phyloP scores from a whole-genome alignment of 305 asterid species.

The Withania somnifera region DNA sequence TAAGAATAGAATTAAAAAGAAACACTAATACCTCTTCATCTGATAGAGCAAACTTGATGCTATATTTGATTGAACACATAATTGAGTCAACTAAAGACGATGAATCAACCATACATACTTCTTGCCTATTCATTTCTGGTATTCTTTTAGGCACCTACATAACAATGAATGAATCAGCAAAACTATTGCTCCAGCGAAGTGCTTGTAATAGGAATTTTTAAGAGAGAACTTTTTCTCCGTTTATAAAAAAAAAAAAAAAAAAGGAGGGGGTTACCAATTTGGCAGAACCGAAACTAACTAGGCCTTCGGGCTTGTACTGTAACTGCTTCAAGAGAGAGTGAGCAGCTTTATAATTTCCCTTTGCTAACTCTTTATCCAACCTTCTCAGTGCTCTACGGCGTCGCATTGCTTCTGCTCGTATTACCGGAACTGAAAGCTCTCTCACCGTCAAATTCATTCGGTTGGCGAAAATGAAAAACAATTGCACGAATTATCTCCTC shows the following conservation, averaged over 20 bases:
- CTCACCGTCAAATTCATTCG: conserved; percentile 10
- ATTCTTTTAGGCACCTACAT: conserved; percentile 26
- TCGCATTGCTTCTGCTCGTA: conserved; percentile 13
- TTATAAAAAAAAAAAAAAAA: not conserved
- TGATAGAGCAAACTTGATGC: conserved; percentile 35
- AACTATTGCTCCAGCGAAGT: not conserved
- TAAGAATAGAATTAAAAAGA: not conserved
- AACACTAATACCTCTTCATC: conserved; percentile 28
- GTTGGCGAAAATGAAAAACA: not conserved
- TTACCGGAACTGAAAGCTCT: not conserved
- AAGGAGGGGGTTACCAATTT: conserved; percentile 34
- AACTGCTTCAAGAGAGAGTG: conserved; percentile 38
- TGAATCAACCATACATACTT: conserved; percentile 18
- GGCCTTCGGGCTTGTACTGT: conserved; percentile 40
- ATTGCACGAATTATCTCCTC: too few species aligned
- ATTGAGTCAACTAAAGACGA: conserved; percentile 35
- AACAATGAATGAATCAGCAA: not conserved
- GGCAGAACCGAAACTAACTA: conserved; percentile 52
- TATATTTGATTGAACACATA: conserved; percentile 30
- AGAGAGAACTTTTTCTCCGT: too few species aligned
- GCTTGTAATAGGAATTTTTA: not conserved
- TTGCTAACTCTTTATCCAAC: conserved; percentile 45
- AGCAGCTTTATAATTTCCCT: conserved; percentile 49
- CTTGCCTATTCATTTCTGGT: conserved; percentile 9
- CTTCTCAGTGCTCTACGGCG: conserved; percentile 40